phyloP scores from a whole-genome alignment of 2,329 filamentous ascomycete species.

The Monosporascus ibericus region DNA sequence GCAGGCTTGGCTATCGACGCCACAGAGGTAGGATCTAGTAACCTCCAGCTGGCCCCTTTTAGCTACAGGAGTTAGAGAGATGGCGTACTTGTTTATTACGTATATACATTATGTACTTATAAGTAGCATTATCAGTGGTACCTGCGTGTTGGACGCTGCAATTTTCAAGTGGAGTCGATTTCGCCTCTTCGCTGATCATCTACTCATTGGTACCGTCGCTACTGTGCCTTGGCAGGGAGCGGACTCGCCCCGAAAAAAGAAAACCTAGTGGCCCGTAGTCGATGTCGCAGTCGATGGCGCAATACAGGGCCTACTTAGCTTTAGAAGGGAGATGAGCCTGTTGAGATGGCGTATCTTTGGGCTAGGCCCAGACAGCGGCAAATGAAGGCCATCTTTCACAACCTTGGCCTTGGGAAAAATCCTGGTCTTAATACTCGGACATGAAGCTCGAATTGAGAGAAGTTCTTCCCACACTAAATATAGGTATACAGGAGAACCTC shows the following conservation, averaged over 20 bases:
- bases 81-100: too few relatives aligned
- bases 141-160: too few relatives aligned
- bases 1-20: not conserved
- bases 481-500: too few relatives aligned
- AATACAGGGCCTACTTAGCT: not conserved
- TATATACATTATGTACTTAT: too few relatives aligned
- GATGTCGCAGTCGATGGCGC: not conserved
- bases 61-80: not conserved
- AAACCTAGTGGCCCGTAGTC: not conserved
- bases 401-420: not conserved
- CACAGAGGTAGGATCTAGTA: not conserved
- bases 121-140: too few relatives aligned
- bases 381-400: not conserved
- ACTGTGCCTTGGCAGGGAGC: not conserved
- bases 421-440: not conserved
- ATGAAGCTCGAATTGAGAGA: not conserved
- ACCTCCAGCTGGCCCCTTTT: not conserved
- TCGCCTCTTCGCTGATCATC: too few relatives aligned
- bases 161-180: too few relatives aligned
- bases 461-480: too few relatives aligned
- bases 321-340: not conserved
- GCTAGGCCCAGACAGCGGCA: not conserved
- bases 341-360: too few relatives aligned
- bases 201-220: not conserved
- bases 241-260: not conserved